These are phyloP conservation scores for Tricholoma sp. DNA, from an alignment of 768 basidiomycete genomes.

Conservation along the genomic window DNA sequence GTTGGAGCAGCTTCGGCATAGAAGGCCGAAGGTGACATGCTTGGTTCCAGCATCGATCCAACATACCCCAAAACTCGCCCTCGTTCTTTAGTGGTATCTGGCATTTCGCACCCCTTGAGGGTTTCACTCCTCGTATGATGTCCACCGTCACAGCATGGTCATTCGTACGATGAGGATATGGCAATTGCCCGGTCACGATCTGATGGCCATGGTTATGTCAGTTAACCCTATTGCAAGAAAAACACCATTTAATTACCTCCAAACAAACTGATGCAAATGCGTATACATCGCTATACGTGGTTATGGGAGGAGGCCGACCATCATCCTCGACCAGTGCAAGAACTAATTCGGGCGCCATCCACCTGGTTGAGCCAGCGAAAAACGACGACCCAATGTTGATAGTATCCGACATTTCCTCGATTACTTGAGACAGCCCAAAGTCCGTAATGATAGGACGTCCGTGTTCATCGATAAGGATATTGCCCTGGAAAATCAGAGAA, in stretches of 20 bases:
- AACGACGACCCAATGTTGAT: constrained; percentile 34
- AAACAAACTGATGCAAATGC: constrained; percentile 57
- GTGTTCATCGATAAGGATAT: constrained; percentile 49
- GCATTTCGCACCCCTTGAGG: constrained; percentile 29
- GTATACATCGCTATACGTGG: constrained; percentile 54
- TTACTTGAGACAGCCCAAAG: constrained; percentile 56
- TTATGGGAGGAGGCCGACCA: constrained; percentile 35
- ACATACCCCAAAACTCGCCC: constrained; percentile 36
- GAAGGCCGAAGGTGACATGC: constrained; percentile 33
- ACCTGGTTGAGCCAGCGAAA: constrained; percentile 44
- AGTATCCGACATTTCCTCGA: constrained; percentile 43
- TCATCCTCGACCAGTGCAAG: constrained; percentile 45
- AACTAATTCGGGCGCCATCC: constrained; percentile 59
- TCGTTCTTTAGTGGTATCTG: constrained; percentile 25
- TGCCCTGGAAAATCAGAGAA: constrained; percentile 32
- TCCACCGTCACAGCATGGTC: constrained; percentile 54
- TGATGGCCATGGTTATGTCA: constrained; percentile 12
- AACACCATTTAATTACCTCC: constrained; percentile 31
- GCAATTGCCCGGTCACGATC: constrained; percentile 48
- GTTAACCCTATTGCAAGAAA: background rate
- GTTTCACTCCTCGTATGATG: constrained; percentile 46
- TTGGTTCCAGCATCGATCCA: constrained; percentile 43
- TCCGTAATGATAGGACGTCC: constrained; percentile 55
- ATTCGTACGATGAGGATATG: constrained; percentile 48
- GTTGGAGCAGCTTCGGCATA: constrained; percentile 34